Evolutionary conservation across 164 flowering plant genomes (phyloP).

Genomic region (Dillenia suffruticosa): DNA sequence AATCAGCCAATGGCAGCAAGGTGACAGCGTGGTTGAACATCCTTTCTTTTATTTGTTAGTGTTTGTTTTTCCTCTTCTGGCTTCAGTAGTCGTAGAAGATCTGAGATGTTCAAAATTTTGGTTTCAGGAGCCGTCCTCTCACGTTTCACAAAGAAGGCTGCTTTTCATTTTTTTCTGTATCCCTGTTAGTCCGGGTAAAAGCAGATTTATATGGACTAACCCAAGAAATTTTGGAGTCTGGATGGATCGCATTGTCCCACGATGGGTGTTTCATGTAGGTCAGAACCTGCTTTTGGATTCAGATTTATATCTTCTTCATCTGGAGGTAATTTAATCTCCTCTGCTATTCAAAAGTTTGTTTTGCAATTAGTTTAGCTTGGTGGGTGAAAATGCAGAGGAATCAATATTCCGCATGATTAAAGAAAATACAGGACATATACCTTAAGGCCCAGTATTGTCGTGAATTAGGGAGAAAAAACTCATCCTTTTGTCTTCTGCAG

Average conservation of each 20-base stretch:
- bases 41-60: neutral
- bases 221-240: constrained; percentile 79
- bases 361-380: no score
- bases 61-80: neutral
- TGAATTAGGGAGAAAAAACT: no score
- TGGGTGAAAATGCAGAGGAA: no score
- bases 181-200: constrained; percentile 87
- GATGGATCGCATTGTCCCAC: constrained; percentile 64
- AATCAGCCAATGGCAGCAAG: constrained; percentile 27
- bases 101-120: neutral
- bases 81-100: neutral
- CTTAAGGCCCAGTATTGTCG: no score
- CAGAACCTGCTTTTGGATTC: constrained; percentile 84
- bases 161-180: constrained; percentile 62
- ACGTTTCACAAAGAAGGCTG: constrained; percentile 14
- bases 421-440: no score
- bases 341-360: no score
- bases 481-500: constrained; percentile 27
- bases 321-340: constrained; percentile 49
- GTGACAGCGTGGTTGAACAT: constrained; percentile 17
- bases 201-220: constrained; percentile 78
- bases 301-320: constrained; percentile 80
- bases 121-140: constrained; percentile 27
- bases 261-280: constrained; percentile 81
- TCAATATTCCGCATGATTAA: no score